Evolutionary conservation across 2,329 filamentous ascomycete species (phyloP), one percentile per base, ranked within the genome.

Genomic region (Aspergillus felis): DNA sequence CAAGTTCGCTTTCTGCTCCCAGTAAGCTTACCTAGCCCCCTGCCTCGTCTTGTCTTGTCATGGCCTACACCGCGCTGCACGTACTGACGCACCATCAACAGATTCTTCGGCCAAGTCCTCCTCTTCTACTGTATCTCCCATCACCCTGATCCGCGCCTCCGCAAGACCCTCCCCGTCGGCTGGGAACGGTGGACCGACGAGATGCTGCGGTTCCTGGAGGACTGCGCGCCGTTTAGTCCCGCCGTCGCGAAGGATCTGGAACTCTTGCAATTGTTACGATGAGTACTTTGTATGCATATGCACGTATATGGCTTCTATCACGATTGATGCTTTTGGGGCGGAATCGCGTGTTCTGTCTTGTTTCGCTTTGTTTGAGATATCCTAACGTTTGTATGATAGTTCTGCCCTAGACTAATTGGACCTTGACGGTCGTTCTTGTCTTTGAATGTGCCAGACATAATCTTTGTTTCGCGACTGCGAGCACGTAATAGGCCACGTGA

Each of bases 31-130:
- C 12, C 5, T 8, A 24, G 5, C 29, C 22, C 32, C 12, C 27
- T 14, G 12, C 27, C 10, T 28, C 25, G 9, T 14, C 41, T 6
- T 47, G 9, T 14, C 41, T 6, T 47, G 47, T 8, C 25, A 7
- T 3, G n/a, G 1, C 17, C 28, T 3, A n/a, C 3, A 4, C 22
- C 3, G n/a, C 29, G 3, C 9, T 50, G 50, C 25, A 10, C 22
- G 17, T 38, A 47, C 50, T 47, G n/a, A 29, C 12, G 7, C 22
- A 50, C 51, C 29, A 3, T 22, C 25, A 42, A 2, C 32, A 75
- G 72, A 48, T 75, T 77, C 62, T 77, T 77, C 58, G 75, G 75
- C 22, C 75, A 77, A 59, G 65, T 77, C 27, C 68, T 77, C 32
- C 68, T 77, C 25, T 77, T 77, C 59, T 73, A 76, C 56, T 75